A percentile compares a stretch with the other conserved stretches of the same genome.
Conservation (phyloP, 305 asterid genomes). For the Lippia alba region DNA sequence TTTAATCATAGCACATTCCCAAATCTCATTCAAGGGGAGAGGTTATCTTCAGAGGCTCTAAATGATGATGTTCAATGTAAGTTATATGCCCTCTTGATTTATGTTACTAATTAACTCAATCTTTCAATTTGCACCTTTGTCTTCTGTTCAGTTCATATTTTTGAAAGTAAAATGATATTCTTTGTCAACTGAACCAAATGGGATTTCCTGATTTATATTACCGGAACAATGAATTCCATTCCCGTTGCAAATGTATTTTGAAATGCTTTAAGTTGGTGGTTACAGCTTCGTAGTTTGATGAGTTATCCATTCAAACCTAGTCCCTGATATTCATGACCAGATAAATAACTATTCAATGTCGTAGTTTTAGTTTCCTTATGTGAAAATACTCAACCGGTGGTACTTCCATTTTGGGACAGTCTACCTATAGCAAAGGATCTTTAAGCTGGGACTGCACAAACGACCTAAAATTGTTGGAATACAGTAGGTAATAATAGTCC, state of each 20-base stretch:
- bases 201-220: slow-evolving; percentile 1
- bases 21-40: slow-evolving; percentile 46
- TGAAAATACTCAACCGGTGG: neutral
- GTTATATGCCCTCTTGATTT: slow-evolving; percentile 36
- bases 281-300: slow-evolving; percentile 9
- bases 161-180: slow-evolving; percentile 6
- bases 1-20: neutral
- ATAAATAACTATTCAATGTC: neutral
- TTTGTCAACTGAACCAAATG: slow-evolving; percentile 23
- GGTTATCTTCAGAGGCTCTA: slow-evolving; percentile 84
- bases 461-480: slow-evolving; percentile 1
- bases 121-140: slow-evolving; percentile 30
- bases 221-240: slow-evolving; percentile 2
- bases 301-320: slow-evolving; percentile 17
- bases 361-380: neutral
- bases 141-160: slow-evolving; percentile 12
- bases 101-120: slow-evolving; percentile 25
- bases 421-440: slow-evolving; percentile 7
- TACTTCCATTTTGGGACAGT: neutral
- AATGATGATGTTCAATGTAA: slow-evolving; percentile 93
- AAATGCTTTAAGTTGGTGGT: slow-evolving; percentile 22
- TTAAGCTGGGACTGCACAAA: neutral
- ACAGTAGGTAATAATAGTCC: neutral
- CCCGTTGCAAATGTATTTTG: slow-evolving; percentile 17
- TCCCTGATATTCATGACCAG: neutral